Conservation (phyloP, 805 yeast species). For the Pichia insulana region DNA sequence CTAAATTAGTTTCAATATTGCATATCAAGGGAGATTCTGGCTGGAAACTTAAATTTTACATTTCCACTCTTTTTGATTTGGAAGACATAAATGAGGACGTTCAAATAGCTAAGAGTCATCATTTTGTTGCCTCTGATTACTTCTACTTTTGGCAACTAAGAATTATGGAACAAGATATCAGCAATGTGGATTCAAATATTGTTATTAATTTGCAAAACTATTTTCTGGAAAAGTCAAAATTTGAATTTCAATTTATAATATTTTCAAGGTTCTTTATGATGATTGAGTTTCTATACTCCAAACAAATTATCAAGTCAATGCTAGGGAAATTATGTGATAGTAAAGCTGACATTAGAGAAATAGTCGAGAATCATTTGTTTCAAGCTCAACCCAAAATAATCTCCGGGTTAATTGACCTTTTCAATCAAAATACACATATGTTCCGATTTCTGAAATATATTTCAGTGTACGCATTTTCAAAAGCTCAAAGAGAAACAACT, state of each 20-base stretch:
- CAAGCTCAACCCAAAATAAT: constrained; percentile 42
- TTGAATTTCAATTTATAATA: constrained; percentile 16
- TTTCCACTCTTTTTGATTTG: constrained; percentile 41
- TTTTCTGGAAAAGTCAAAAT: constrained; percentile 11
- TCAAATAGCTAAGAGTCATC: constrained; percentile 1
- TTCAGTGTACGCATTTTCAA: constrained; percentile 43
- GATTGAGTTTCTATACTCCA: constrained; percentile 28
- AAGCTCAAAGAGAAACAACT: constrained; percentile 28
- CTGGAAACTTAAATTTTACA: constrained; percentile 41
- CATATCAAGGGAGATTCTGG: constrained; percentile 11
- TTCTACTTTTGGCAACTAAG: constrained; percentile 32
- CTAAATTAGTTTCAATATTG: constrained; percentile 19
- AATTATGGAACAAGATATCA: constrained; percentile 29
- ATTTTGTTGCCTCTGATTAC: constrained; percentile 7
- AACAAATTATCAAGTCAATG: not conserved
- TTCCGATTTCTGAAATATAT: constrained; percentile 18
- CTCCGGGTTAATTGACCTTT: constrained; percentile 12
- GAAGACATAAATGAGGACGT: constrained; percentile 12
- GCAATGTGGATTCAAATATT: constrained; percentile 13
- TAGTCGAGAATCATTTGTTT: constrained; percentile 32
- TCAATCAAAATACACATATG: not conserved
- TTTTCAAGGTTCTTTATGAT: constrained; percentile 52
- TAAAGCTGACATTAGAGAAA: not conserved
- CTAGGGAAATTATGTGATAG: too few species aligned
- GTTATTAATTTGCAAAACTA: constrained; percentile 20